These are phyloP conservation scores for Colletotrichum musicola DNA, from an alignment of 2,329 filamentous ascomycete species.

Conservation along the genomic window DNA sequence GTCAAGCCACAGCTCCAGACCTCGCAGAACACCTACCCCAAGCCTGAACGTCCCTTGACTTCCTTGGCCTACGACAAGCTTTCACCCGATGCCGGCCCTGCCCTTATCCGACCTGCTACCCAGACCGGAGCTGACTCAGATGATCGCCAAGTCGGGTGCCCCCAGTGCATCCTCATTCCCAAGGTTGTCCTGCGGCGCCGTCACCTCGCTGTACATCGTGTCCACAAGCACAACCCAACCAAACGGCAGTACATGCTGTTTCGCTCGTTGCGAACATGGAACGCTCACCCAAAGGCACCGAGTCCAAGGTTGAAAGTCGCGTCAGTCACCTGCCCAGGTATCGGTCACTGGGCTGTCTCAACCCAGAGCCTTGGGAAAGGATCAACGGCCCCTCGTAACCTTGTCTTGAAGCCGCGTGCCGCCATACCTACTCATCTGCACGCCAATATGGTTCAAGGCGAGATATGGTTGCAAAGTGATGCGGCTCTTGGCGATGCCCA, in stretches of 20 bases:
- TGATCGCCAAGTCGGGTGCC: neutral
- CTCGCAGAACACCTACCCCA: neutral
- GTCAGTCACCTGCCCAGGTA: neutral
- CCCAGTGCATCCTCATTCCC: neutral
- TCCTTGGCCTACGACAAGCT: constrained; percentile 31
- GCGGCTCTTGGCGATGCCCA: constrained; percentile 29
- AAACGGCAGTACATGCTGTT: neutral
- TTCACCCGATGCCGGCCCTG: constrained; percentile 15
- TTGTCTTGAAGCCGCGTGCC: neutral
- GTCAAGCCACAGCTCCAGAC: too few relatives aligned
- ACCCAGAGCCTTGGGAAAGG: neutral
- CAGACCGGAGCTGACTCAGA: constrained; percentile 10
- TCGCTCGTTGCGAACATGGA: constrained; percentile 8
- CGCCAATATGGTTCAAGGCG: neutral
- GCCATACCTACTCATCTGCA: neutral
- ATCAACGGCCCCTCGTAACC: neutral
- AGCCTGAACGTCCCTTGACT: neutral
- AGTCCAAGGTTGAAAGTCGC: neutral
- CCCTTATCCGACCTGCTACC: neutral
- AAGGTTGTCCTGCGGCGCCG: neutral
- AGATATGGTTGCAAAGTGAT: constrained; percentile 7
- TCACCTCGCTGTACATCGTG: neutral
- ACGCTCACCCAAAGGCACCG: neutral
- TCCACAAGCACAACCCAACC: neutral
- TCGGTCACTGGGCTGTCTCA: neutral